Conservation (phyloP, 805 yeast genomes). For the Torulaspora franciscae region DNA sequence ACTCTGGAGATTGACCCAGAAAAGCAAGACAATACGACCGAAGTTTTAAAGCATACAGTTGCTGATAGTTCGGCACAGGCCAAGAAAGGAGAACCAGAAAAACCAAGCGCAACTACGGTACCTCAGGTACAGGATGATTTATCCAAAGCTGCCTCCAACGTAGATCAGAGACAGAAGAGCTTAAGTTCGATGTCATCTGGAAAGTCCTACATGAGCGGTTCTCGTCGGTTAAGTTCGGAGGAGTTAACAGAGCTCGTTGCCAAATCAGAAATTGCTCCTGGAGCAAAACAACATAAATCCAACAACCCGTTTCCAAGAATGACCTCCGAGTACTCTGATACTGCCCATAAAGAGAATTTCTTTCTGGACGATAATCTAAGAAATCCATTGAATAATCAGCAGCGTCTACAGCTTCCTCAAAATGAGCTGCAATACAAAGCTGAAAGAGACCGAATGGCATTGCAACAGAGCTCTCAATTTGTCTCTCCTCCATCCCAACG, state of each 20-base stretch:
- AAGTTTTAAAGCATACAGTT: neutral
- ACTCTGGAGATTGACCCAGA: neutral
- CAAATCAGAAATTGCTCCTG: conserved; percentile 6
- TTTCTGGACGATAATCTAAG: conserved; percentile 2
- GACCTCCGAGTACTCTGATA: conserved; percentile 6
- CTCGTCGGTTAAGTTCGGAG: conserved; percentile 9
- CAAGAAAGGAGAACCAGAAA: neutral
- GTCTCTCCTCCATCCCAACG: conserved; percentile 4
- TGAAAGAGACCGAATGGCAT: neutral
- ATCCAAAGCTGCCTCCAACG: conserved; percentile 9
- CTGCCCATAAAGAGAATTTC: conserved; percentile 2
- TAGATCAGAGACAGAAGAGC: conserved; percentile 22
- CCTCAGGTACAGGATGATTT: neutral
- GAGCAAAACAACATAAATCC: conserved; percentile 31
- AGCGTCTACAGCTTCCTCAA: neutral
- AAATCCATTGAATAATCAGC: neutral
- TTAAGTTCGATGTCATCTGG: conserved; percentile 22
- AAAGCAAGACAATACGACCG: conserved; percentile 6
- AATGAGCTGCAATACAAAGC: conserved; percentile 3
- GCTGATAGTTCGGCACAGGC: neutral
- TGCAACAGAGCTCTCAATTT: conserved; percentile 3
- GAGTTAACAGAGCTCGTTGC: conserved; percentile 10
- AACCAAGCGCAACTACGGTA: neutral
- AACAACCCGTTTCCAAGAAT: conserved; percentile 35
- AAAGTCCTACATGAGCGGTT: conserved; percentile 13